These are phyloP conservation scores for Pichia sp. DNA, from an alignment of 1,139 yeast species.

Conservation along the genomic window DNA sequence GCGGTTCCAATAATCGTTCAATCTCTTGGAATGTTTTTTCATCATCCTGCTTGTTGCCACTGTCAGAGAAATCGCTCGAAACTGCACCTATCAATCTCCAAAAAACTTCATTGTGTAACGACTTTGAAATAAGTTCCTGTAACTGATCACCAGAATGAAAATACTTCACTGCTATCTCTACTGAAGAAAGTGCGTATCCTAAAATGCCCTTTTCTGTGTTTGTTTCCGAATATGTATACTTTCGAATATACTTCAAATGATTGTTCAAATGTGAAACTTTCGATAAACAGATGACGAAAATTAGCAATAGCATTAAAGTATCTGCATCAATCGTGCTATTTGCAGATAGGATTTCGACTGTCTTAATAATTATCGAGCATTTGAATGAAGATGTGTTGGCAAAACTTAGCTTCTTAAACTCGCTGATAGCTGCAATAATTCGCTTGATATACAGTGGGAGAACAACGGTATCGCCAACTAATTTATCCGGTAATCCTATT, in stretches of 20 bases:
- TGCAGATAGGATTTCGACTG: slow-evolving; percentile 50
- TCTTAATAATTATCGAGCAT: slow-evolving; percentile 46
- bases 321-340: slow-evolving; percentile 63
- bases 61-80: slow-evolving; percentile 20
- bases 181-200: slow-evolving; percentile 68
- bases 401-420: slow-evolving; percentile 48
- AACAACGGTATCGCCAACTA: slow-evolving; percentile 24
- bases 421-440: slow-evolving; percentile 49
- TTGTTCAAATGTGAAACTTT: slow-evolving; percentile 54
- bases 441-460: slow-evolving; percentile 40
- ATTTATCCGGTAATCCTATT: slow-evolving; percentile 50
- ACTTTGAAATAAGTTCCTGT: slow-evolving; percentile 30
- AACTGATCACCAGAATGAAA: slow-evolving; percentile 44
- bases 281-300: slow-evolving; percentile 67
- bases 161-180: slow-evolving; percentile 77
- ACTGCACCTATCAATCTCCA: slow-evolving; percentile 49
- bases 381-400: slow-evolving; percentile 53
- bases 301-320: slow-evolving; percentile 64
- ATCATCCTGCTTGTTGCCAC: slow-evolving; percentile 21
- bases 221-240: slow-evolving; percentile 48
- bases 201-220: slow-evolving; percentile 11
- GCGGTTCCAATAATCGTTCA: slow-evolving; percentile 15
- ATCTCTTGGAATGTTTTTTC: slow-evolving; percentile 15
- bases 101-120: slow-evolving; percentile 47
- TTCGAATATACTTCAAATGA: slow-evolving; percentile 61